These are phyloP conservation scores for Amylostereum areolatum DNA, from an alignment of 1,284 basidiomycete genomes.

Conservation along the genomic window DNA sequence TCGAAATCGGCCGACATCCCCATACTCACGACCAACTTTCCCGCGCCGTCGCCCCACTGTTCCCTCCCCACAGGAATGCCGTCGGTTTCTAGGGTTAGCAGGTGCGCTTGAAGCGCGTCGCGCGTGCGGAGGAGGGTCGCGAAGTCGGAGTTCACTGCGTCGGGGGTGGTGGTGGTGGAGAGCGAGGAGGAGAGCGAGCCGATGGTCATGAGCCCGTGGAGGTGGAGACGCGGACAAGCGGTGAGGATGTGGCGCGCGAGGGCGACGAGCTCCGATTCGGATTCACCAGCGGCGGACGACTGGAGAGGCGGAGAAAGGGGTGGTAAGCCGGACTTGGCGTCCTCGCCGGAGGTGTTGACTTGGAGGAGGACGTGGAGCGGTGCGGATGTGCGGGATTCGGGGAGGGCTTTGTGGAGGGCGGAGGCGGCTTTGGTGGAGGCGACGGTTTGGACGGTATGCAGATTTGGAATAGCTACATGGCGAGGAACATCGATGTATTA, in stretches of 20 bases:
- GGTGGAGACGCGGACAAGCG: conserved; percentile 69
- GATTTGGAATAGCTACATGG: conserved; percentile 77
- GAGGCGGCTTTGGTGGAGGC: conserved; percentile 82
- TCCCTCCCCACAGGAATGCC: conserved; percentile 25
- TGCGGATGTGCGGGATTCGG: conserved; percentile 38
- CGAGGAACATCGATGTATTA: no score
- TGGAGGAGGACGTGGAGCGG: conserved; percentile 81
- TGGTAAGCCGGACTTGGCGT: conserved; percentile 80
- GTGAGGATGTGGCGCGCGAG: conserved; percentile 72
- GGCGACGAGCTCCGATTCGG: conserved; percentile 46
- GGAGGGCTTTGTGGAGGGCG: conserved; percentile 75
- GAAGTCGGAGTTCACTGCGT: conserved; percentile 94
- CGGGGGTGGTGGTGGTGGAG: conserved; percentile 19
- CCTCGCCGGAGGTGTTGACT: conserved; percentile 93
- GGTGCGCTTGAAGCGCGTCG: conserved; percentile 44
- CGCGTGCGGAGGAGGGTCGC: conserved; percentile 62
- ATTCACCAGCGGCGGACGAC: conserved; percentile 17
- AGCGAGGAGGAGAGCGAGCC: conserved; percentile 77
- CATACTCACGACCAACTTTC: conserved; percentile 83
- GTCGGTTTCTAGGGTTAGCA: conserved; percentile 30
- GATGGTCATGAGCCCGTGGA: conserved; percentile 96
- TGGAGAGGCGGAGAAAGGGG: no score
- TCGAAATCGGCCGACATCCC: conserved; percentile 98
- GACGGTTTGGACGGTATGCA: conserved; percentile 89
- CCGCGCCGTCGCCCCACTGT: conserved; percentile 44